Percentiles rank a stretch among this genome's conserved stretches.
Evolutionary conservation across 768 basidiomycete species (phyloP).

Genomic region (Boletus vermiculosoides): DNA sequence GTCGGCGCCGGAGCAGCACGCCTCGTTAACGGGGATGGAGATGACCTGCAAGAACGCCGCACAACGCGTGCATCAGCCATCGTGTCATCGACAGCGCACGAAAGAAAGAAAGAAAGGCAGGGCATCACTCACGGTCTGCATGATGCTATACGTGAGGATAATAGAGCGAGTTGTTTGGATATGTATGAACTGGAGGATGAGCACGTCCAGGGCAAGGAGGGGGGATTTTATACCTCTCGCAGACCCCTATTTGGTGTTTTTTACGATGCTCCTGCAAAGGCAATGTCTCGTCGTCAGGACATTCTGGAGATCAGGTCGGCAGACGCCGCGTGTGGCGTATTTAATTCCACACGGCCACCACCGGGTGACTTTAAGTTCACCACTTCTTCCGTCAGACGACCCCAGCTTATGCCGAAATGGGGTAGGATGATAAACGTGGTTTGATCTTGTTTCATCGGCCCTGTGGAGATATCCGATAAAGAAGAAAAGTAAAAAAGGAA

Average conservation of each 20-base stretch:
- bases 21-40: slow-evolving; percentile 7
- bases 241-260: slow-evolving; percentile 3
- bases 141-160: slow-evolving; percentile 2
- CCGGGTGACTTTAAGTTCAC: not conserved
- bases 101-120: not conserved
- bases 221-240: slow-evolving; percentile 2
- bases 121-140: slow-evolving; percentile 21
- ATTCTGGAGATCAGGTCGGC: not conserved
- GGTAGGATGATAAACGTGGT: not conserved
- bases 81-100: not conserved
- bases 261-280: not conserved
- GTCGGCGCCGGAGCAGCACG: slow-evolving; percentile 10
- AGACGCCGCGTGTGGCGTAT: not conserved
- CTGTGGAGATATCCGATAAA: not conserved
- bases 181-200: not conserved
- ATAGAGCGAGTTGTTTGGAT: not conserved
- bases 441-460: not conserved
- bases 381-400: not conserved
- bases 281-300: not conserved
- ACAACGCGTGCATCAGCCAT: not conserved
- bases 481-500: not conserved
- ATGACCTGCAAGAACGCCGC: slow-evolving; percentile 1
- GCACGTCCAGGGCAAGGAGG: not conserved
- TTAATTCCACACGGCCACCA: not conserved
- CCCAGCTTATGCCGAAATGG: not conserved